Base-by-base conservation (phyloP, 441 rosid species). In the Pelargonium cotyledonis region DNA sequence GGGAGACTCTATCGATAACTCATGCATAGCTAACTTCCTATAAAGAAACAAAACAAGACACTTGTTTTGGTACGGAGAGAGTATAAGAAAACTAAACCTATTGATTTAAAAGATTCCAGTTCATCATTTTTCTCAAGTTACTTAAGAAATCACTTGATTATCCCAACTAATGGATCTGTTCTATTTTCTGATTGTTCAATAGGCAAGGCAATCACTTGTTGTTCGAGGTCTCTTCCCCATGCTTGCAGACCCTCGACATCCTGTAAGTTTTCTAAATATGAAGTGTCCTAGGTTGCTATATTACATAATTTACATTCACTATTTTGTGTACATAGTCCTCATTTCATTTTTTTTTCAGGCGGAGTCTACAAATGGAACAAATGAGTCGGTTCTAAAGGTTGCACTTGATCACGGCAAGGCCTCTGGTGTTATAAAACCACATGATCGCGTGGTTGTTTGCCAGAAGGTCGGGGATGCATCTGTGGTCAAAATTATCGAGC, bases 201-300 rank as follows among this genome's bases (percentile, higher is more conserved):
- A 89, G 97, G 97, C 99, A 18, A 85, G 97, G 78, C 97, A 95
- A 78, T 91, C 99, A 7, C 94, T 95, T 62, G 80, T 91, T 31
- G 89, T 95, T 31, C 83, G 97, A 84, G 99, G 99, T 55, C 92
- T 91, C 70, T 91, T 89, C 81, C 97, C 99, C 38, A 95, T 91
- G 97, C 97, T 95, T 53, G 97, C 97, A 44, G 99, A 91, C 79
- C 99, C 97, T 70, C 89, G 96, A 43, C 97, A 95, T 75, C 85
- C 94, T 6, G 97, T 95, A 82, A 86, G 94, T 80, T 61, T 10
- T 47, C 53, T 51, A 47, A 23, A 15, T 63, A 9, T 70, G 9
- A 6, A 0, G 11, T 23, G 26, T 23, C 26, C 1, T 23, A 23
- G 26, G 1, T 23, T 23, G 26, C 26, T 23, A 23, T 23, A 23